Evolutionary conservation across 768 basidiomycete genomes (phyloP).

Genomic region (Phanerochaete carnosa): DNA sequence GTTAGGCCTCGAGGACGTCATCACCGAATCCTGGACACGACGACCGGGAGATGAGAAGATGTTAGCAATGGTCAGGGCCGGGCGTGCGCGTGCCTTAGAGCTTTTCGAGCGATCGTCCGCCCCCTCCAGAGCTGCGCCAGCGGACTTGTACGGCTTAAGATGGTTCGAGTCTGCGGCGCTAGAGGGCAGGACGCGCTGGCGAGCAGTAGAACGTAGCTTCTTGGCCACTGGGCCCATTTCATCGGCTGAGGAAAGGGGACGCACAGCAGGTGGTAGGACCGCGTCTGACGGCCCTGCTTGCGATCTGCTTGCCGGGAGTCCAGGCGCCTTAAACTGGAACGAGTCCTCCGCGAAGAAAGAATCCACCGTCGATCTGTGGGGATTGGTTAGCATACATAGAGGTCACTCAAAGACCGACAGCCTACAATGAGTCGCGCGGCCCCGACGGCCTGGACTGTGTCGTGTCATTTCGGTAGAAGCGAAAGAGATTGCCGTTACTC

Average conservation of each 20-base stretch:
- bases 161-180: constrained; percentile 19
- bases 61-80: constrained; percentile 84
- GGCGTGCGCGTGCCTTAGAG: constrained; percentile 83
- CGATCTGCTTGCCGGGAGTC: constrained; percentile 28
- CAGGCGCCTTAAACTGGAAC: constrained; percentile 44
- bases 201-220: constrained; percentile 64
- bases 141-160: constrained; percentile 55
- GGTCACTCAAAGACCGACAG: constrained; percentile 1
- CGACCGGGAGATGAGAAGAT: constrained; percentile 84
- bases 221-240: constrained; percentile 78
- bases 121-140: constrained; percentile 29
- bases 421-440: constrained; percentile 66
- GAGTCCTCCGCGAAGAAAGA: constrained; percentile 55
- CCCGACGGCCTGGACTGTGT: constrained; percentile 43
- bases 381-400: constrained; percentile 6
- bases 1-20: constrained; percentile 57
- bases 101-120: constrained; percentile 68
- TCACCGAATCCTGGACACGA: constrained; percentile 66
- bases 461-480: constrained; percentile 51
- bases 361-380: constrained; percentile 52
- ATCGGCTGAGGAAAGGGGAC: constrained; percentile 80
- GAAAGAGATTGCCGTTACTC: constrained; percentile 53
- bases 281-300: constrained; percentile 28
- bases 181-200: constrained; percentile 44
- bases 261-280: constrained; percentile 48